Evolutionary conservation across 2,329 filamentous ascomycete species (phyloP).

Genomic region (Calonectria pteridis): DNA sequence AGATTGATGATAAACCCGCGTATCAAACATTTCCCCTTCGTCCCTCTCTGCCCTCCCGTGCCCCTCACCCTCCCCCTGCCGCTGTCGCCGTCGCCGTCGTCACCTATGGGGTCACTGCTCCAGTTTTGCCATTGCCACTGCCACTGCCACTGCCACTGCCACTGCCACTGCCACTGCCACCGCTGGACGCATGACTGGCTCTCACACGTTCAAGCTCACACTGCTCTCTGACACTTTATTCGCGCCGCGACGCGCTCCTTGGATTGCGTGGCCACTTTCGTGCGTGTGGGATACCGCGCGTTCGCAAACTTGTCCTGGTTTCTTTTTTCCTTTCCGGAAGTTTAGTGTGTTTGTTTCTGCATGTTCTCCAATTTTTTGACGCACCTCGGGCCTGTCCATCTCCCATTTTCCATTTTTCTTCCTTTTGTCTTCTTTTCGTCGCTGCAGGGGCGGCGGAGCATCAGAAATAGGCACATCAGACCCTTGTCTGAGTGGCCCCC

Average conservation of each 20-base stretch:
- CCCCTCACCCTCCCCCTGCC: background rate
- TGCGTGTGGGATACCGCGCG: background rate
- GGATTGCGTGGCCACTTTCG: conserved; percentile 20
- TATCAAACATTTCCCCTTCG: background rate
- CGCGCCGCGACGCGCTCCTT: background rate
- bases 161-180: conserved; percentile 17
- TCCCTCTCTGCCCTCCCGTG: background rate
- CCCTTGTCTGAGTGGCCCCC: conserved; percentile 14
- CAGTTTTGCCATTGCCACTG: conserved; percentile 15
- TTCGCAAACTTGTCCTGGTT: background rate
- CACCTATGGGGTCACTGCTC: conserved; percentile 1
- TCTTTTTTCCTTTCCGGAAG: background rate
- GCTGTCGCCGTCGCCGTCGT: background rate
- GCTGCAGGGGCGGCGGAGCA: background rate
- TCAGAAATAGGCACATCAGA: conserved; percentile 6
- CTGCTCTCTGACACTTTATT: conserved; percentile 2
- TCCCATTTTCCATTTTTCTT: background rate
- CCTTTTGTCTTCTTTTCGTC: background rate
- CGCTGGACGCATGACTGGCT: conserved; percentile 13
- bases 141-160: background rate
- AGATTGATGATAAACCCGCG: background rate
- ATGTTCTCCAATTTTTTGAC: background rate
- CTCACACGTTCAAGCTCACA: conserved; percentile 15
- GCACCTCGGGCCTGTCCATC: background rate
- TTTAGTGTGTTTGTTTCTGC: background rate